These are phyloP conservation scores for Fusarium sambucinum DNA, from an alignment of 2,329 filamentous ascomycete species.

Conservation along the genomic window DNA sequence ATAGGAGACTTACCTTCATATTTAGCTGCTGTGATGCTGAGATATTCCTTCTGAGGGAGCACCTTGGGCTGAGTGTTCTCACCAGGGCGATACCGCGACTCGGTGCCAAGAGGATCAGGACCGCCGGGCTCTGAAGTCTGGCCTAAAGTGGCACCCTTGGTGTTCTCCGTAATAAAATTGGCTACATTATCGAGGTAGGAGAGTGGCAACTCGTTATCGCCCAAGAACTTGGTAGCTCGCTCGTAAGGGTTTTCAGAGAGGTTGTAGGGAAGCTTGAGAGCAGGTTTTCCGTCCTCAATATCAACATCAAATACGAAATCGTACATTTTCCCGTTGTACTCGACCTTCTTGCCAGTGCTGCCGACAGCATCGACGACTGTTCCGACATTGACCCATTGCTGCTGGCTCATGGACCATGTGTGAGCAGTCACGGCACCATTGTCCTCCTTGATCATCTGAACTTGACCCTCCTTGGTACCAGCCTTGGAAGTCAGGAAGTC, in stretches of 20 bases:
- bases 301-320: slow-evolving; percentile 98
- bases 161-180: slow-evolving; percentile 92
- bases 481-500: slow-evolving; percentile 85
- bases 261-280: slow-evolving; percentile 94
- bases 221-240: slow-evolving; percentile 88
- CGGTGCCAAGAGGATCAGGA: slow-evolving; percentile 81
- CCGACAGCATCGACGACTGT: slow-evolving; percentile 91
- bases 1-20: slow-evolving; percentile 60
- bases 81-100: slow-evolving; percentile 82
- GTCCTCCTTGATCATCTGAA: slow-evolving; percentile 87
- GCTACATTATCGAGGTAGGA: slow-evolving; percentile 92
- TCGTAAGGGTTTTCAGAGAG: slow-evolving; percentile 93
- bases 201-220: slow-evolving; percentile 87
- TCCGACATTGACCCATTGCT: slow-evolving; percentile 89
- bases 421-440: slow-evolving; percentile 88
- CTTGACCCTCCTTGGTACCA: slow-evolving; percentile 96
- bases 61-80: slow-evolving; percentile 64
- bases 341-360: slow-evolving; percentile 81
- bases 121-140: slow-evolving; percentile 64
- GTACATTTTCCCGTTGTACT: slow-evolving; percentile 87
- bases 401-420: slow-evolving; percentile 80
- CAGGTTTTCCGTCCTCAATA: slow-evolving; percentile 92
- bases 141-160: slow-evolving; percentile 86
- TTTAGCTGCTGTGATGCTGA: slow-evolving; percentile 82
- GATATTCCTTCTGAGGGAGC: slow-evolving; percentile 82